Evolutionary conservation across 2,329 filamentous ascomycete genomes (phyloP).

Genomic region (Huntiella moniliformis): DNA sequence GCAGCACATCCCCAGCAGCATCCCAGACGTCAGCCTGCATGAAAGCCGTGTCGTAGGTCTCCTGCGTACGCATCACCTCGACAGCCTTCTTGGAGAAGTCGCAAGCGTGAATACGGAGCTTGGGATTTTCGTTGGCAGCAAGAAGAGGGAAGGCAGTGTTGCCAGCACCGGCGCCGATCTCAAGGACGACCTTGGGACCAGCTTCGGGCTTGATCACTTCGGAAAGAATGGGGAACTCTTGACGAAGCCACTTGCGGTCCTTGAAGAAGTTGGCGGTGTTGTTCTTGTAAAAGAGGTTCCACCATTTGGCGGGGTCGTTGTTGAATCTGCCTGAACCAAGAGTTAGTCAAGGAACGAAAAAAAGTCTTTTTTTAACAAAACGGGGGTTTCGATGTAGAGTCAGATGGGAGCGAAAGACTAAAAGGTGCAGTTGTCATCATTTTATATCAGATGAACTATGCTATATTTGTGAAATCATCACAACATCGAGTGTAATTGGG

Average conservation of each 20-base stretch:
- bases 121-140: constrained; percentile 61
- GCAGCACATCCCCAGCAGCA: constrained; percentile 51
- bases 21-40: constrained; percentile 95
- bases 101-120: constrained; percentile 74
- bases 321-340: constrained; percentile 55
- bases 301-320: constrained; percentile 79
- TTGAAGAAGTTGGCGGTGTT: constrained; percentile 98
- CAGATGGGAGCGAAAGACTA: constrained; percentile 63
- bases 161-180: constrained; percentile 87
- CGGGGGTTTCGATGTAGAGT: constrained; percentile 20
- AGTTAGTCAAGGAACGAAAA: constrained; percentile 11
- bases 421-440: constrained; percentile 42
- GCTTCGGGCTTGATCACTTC: constrained; percentile 53
- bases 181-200: constrained; percentile 54
- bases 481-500: constrained; percentile 19
- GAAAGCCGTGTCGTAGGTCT: constrained; percentile 44
- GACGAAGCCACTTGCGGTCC: constrained; percentile 87
- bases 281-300: constrained; percentile 97
- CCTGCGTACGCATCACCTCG: constrained; percentile 70
- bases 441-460: constrained; percentile 53
- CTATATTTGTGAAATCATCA: constrained; percentile 39
- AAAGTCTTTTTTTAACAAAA: constrained; percentile 7
- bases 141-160: constrained; percentile 92
- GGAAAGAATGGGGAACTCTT: constrained; percentile 82
- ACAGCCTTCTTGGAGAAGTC: constrained; percentile 94